Evolutionary conservation across 805 yeast genomes (phyloP), one percentile per base, ranked within the genome.

Genomic region (Candida nonsorbophila): DNA sequence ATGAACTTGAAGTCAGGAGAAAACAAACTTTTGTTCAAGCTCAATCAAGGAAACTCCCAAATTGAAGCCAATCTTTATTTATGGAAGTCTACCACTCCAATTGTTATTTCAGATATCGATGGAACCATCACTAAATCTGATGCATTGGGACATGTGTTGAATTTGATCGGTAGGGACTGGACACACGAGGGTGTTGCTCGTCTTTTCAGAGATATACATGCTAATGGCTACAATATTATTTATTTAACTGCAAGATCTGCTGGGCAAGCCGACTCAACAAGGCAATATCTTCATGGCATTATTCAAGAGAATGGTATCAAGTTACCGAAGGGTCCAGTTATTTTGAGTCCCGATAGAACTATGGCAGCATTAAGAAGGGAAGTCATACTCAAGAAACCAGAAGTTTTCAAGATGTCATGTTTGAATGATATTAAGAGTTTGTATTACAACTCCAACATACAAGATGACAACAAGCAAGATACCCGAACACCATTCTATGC

Each of bases 401-500:
- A 92, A 55, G 92, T 92, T n/a, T 92, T 92, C 67, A 92, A 92
- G 49, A 92, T 92, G 88, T 95, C 98, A 1, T 90, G 97, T 55
- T 63, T 92, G 37, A 77, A 80, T 31, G 98, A 92, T 59, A 79
- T 92, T 36, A 76, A 77, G 46, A 72, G 79, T 25, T 62, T 92
- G 13, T 90, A 83, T 55, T 72, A 60, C 34, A 37, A 42, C 20
- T 16, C 16, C 13, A 9, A 16, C 7, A 26, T 17, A n/a, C 15
- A 29, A 5, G 27, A 20, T 6, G 34, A 24, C 5, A 37, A 25
- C 9, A 27, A 25, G n/a, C 15, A 18, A 3, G 22, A 7, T 15
- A 22, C 17, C 16, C 61, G 73, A 27, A 82, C 90, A 0, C 96
- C 97, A 3, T 92, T 92, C 49, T 87, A 85, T 55, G 98, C 98